A percentile compares a stretch with the other conserved stretches of the same genome.
Conservation (phyloP, 139 green algal species). For the Chlorella sp. region DNA sequence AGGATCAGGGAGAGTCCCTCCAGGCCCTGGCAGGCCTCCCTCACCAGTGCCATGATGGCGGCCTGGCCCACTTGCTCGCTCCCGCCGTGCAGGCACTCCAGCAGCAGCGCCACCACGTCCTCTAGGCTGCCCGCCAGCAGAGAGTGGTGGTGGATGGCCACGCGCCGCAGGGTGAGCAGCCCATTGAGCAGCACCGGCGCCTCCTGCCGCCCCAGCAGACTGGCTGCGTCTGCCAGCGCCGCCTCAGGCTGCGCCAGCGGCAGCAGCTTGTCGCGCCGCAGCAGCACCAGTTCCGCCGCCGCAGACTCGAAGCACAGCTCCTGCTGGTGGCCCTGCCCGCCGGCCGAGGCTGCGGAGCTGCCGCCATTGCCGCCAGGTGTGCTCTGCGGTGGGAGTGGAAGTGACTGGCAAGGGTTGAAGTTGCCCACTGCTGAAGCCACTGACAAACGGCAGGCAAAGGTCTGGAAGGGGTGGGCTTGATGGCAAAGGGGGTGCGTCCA, state of each 20-base stretch:
- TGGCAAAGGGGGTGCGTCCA: no score
- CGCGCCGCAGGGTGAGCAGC: conserved; percentile 18
- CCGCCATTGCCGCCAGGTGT: no score
- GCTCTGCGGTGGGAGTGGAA: no score
- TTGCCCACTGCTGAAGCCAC: no score
- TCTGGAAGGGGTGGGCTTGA: no score
- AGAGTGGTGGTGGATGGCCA: conserved; percentile 21
- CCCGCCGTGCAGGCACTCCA: conserved; percentile 30
- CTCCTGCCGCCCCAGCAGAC: conserved; percentile 23
- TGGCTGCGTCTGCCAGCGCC: conserved; percentile 11
- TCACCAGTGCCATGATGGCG: neutral
- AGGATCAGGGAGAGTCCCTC: no score
- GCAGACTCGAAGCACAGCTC: conserved; percentile 8
- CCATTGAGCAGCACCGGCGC: conserved; percentile 5
- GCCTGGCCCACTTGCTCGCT: neutral
- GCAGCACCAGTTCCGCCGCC: conserved; percentile 19
- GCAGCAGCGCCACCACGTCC: conserved; percentile 16
- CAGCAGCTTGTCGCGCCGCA: conserved; percentile 23
- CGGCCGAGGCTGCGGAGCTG: neutral
- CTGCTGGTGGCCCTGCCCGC: neutral
- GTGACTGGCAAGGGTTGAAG: no score
- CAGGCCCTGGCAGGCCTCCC: no score
- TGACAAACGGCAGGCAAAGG: no score
- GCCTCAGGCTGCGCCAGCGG: conserved; percentile 15
- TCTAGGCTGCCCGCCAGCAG: conserved; percentile 5